Percentiles rank a stretch among this genome's conserved stretches.
Evolutionary conservation across 768 basidiomycete genomes (phyloP).

Genomic region (Russula sp.): DNA sequence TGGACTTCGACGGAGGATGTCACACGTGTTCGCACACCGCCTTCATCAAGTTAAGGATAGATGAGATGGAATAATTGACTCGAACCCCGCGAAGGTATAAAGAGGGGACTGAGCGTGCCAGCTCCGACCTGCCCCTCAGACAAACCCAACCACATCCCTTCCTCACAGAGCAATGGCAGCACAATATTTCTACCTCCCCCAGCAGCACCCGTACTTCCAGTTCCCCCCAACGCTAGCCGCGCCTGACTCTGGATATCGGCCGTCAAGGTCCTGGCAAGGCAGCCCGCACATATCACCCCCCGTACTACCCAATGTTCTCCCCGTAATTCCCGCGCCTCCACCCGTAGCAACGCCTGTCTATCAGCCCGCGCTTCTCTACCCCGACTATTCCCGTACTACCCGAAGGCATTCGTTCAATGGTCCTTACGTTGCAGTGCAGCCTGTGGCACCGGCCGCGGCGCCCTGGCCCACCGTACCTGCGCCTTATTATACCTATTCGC

Average conservation of each 20-base stretch:
- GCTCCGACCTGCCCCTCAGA: background rate
- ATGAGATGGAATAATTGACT: slow-evolving; percentile 8
- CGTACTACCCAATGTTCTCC: slow-evolving; percentile 13
- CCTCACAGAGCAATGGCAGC: slow-evolving; percentile 4
- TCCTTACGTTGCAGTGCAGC: slow-evolving; percentile 10
- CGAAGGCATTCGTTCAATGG: slow-evolving; percentile 20
- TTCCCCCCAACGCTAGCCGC: slow-evolving; percentile 1
- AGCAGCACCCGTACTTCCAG: slow-evolving; percentile 19
- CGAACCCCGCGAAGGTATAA: background rate
- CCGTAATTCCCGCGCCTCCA: background rate
- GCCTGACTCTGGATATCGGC: slow-evolving; percentile 6
- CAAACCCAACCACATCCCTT: background rate
- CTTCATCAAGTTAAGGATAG: background rate
- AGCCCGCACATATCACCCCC: slow-evolving; percentile 15
- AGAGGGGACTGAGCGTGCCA: background rate
- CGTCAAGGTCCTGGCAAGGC: slow-evolving; percentile 16
- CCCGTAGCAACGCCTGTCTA: slow-evolving; percentile 2
- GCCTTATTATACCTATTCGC: slow-evolving; percentile 15
- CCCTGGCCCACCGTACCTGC: slow-evolving; percentile 12
- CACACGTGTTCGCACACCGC: slow-evolving; percentile 19
- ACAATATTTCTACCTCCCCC: slow-evolving; percentile 15
- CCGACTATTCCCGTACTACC: slow-evolving; percentile 7
- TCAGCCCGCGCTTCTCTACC: slow-evolving; percentile 11
- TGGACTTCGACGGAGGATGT: background rate
- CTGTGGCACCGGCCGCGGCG: background rate